phyloP scores from a whole-genome alignment of 768 basidiomycete species.

The Rhizopogon vulgaris region DNA sequence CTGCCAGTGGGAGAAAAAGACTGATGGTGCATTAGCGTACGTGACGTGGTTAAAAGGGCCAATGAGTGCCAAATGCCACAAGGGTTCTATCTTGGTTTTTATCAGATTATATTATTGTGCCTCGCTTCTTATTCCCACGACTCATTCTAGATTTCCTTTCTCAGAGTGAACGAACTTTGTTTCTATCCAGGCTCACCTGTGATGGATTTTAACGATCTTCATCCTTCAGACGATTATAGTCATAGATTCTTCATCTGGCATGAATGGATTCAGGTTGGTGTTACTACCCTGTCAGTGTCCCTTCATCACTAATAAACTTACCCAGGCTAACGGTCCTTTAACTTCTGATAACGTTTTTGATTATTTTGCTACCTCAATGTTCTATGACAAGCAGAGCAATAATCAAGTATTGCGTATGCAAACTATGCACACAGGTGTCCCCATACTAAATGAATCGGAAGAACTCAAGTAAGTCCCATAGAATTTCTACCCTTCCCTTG shows the following conservation, averaged over 20 bases:
- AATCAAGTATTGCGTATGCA: conserved; percentile 94
- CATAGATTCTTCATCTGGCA: conserved; percentile 88
- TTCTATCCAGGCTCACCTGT: neutral
- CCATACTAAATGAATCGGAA: conserved; percentile 74
- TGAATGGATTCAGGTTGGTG: conserved; percentile 74
- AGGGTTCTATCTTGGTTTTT: neutral
- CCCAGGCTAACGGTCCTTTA: conserved; percentile 73
- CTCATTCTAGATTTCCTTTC: conserved; percentile 4
- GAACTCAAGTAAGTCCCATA: conserved; percentile 64
- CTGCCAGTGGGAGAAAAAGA: conserved; percentile 20
- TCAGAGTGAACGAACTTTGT: conserved; percentile 18
- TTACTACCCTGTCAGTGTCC: neutral
- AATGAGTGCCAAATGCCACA: neutral
- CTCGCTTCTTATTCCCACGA: neutral
- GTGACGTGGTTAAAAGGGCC: neutral
- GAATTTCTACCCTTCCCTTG: neutral
- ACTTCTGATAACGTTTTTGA: conserved; percentile 78
- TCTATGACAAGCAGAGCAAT: conserved; percentile 91
- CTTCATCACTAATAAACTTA: neutral
- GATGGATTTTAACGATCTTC: conserved; percentile 58
- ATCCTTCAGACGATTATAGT: conserved; percentile 76
- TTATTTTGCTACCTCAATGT: conserved; percentile 87
- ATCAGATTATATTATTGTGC: conserved; percentile 1
- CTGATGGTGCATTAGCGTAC: neutral
- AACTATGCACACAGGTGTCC: conserved; percentile 77